Evolutionary conservation across 2,329 filamentous ascomycete species (phyloP), one percentile per base, ranked within the genome.

Genomic region (Xylaria sp.): DNA sequence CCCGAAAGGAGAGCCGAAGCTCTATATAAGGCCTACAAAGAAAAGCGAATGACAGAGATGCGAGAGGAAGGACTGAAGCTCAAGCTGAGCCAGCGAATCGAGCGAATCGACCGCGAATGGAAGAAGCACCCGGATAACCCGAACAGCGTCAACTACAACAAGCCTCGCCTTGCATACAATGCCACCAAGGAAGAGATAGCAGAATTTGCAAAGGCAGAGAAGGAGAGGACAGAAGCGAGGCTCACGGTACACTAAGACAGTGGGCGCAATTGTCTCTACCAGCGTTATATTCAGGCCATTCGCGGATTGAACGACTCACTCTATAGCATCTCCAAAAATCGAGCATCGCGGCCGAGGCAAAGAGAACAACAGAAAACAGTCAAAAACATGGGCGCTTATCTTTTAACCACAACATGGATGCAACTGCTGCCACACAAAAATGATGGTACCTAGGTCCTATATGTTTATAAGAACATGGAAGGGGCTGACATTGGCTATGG

Each of bases 71-170:
- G 91, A 62, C 90, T 83, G 74, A 86, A 93, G 0, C 81, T 98
- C 78, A 86, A 94, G 66, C 85, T 92, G 74, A 89, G 97, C 75
- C 94, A 98, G 87, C 91, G 92, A 81, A 90, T 94, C 76, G 92
- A 95, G 71, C 86, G 91, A 77, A 92, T 97, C 73, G 83, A 88
- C 71, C 97, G 97, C 85, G 96, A 98, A 83, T 99, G 98, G 80
- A 92, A 97, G 81, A 97, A 93, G 85, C 92, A 92, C 77, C 91
- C 93, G 1, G 95, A 98, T 75, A 99, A 99, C 80, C 96, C 96
- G 16, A 65, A 57, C 29, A 47, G 57, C 13, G 1, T 10, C 55
- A 65, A 60, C 96, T 97, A 83, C 97, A 97, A 82, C 93, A 65
- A 97, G 83, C 90, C 53, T 18, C 88, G 84, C 60, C 92, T 90